Percentiles rank a stretch among this genome's conserved stretches.
phyloP scores from a whole-genome alignment of 805 yeast species.

The Nakazawaea ernobii region DNA sequence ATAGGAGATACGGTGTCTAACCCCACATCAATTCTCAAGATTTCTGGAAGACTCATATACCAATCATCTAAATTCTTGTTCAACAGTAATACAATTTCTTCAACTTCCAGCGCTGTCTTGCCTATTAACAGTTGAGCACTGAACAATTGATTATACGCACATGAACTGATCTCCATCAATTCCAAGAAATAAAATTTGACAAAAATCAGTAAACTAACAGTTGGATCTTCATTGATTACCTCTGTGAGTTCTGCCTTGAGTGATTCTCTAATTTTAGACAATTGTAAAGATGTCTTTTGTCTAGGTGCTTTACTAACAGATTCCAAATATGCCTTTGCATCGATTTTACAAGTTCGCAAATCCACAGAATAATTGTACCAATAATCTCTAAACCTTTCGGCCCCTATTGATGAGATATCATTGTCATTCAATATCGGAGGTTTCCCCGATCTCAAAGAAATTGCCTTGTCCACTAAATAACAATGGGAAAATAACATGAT shows the following conservation, averaged over 20 bases:
- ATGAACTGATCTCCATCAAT: constrained; percentile 20
- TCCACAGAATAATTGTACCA: neutral
- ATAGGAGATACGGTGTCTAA: neutral
- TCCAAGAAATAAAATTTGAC: constrained; percentile 12
- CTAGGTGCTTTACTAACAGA: constrained; percentile 9
- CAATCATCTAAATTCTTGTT: constrained; percentile 23
- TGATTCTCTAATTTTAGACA: neutral
- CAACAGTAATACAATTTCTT: constrained; percentile 11
- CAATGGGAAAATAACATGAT: constrained; percentile 45
- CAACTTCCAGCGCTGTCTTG: constrained; percentile 15
- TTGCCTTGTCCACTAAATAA: constrained; percentile 39
- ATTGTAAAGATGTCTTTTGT: neutral
- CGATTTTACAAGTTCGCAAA: neutral
- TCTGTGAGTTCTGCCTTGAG: neutral
- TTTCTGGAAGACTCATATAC: constrained; percentile 21
- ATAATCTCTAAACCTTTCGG: constrained; percentile 2
- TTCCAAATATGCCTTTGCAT: constrained; percentile 9
- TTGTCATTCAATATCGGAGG: constrained; percentile 38
- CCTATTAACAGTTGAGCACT: constrained; percentile 21
- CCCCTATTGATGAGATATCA: constrained; percentile 28
- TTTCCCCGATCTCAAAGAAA: constrained; percentile 40
- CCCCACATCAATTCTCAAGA: constrained; percentile 16
- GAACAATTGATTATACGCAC: constrained; percentile 21
- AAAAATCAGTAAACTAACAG: neutral
- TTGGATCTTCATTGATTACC: neutral